A percentile compares a stretch with the other conserved stretches of the same genome.
Evolutionary conservation across 225 moss, liverwort and hornwort genomes (phyloP).

Genomic region (Pseudisothecium myosuroides): DNA sequence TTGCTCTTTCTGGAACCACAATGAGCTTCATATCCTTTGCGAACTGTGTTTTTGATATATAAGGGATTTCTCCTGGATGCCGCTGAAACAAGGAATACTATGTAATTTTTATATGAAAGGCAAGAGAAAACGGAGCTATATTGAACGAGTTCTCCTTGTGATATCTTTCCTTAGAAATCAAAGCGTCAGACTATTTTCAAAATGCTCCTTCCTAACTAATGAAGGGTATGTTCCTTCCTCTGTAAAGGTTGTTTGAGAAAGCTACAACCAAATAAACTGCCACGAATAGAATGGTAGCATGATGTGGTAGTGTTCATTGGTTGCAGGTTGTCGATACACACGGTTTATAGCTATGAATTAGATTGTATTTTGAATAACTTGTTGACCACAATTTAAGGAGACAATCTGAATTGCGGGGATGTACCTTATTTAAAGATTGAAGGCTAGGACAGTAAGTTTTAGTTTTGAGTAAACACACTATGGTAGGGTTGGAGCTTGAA

Average conservation of each 20-base stretch:
- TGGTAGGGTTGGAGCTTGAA: neutral
- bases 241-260: neutral
- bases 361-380: neutral
- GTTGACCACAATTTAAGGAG: neutral
- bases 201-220: too few species aligned
- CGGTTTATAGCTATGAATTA: neutral
- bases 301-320: neutral
- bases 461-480: neutral
- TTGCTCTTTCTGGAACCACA: neutral
- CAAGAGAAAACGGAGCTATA: neutral
- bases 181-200: neutral
- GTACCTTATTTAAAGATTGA: neutral
- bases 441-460: neutral
- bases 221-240: neutral
- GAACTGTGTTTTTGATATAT: neutral
- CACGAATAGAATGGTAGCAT: neutral
- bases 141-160: neutral
- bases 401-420: neutral
- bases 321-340: neutral
- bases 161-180: neutral
- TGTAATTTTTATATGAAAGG: neutral
- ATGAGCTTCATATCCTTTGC: neutral
- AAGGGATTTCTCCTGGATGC: neutral
- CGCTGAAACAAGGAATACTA: neutral
- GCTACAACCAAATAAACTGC: neutral